Conservation (phyloP, 768 basidiomycete species). For the Trametes cingulata region DNA sequence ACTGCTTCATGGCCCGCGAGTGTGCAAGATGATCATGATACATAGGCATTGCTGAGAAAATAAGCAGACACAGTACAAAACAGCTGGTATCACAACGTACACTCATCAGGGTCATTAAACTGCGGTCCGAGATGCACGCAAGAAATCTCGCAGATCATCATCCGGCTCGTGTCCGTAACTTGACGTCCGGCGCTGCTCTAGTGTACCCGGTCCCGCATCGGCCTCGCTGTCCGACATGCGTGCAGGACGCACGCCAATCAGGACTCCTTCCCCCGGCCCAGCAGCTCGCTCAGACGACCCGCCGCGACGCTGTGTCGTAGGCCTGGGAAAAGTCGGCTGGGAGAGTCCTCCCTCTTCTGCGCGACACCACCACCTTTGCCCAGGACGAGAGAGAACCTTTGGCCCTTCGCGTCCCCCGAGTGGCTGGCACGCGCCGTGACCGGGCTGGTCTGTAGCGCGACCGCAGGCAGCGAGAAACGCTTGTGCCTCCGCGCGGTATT, state of each 20-base stretch:
- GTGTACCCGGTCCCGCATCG: neutral
- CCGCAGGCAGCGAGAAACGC: constrained; percentile 75
- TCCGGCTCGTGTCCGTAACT: neutral
- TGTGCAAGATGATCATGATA: neutral
- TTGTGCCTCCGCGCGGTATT: constrained; percentile 64
- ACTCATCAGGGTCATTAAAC: neutral
- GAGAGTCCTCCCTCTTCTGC: constrained; percentile 25
- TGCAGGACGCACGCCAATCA: neutral
- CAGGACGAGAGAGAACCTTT: constrained; percentile 63
- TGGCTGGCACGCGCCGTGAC: constrained; percentile 59
- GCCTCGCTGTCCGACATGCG: neutral
- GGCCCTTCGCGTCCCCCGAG: constrained; percentile 39
- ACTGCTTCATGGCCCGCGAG: too few relatives aligned
- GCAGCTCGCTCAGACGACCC: constrained; percentile 53
- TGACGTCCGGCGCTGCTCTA: neutral
- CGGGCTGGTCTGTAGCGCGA: constrained; percentile 70
- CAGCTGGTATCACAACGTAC: neutral
- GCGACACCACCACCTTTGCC: constrained; percentile 30
- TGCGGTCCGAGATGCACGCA: neutral
- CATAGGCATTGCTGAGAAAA: neutral
- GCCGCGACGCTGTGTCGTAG: constrained; percentile 48
- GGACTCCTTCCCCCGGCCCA: constrained; percentile 35
- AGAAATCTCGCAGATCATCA: neutral
- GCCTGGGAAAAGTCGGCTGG: constrained; percentile 21
- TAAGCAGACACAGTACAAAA: neutral